Evolutionary conservation across 2,329 filamentous ascomycete genomes (phyloP), one percentile per base, ranked within the genome.

Genomic region (Fusarium pilosicola): DNA sequence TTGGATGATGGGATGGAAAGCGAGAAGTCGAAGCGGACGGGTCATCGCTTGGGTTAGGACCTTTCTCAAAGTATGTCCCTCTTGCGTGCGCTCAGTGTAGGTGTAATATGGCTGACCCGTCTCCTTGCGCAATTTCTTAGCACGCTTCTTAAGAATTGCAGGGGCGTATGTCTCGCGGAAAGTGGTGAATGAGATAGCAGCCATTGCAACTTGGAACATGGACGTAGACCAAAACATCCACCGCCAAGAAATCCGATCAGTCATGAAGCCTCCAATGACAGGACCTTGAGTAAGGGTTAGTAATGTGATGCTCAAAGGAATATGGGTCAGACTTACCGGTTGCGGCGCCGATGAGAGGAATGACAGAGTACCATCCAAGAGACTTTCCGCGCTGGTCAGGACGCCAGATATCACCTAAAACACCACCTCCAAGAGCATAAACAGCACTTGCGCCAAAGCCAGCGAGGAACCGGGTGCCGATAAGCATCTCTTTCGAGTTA

Each of bases 1-100:
- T 74, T 90, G 88, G 32, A 92, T 85, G 65, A 91, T 90, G 17
- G 89, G 88, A 60, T 92, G 89, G 2, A 88, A 89, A 12, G 76
- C 73, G 1, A 92, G 81, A 8, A 92, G 83, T 4, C 85, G 84
- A 61, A 91, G 84, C 0, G 90, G 90, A 0, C 90, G 85, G 13
- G 86, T 80, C 45, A 91, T 74, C 6, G 87, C 84, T 11, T 73
- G 74, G 2, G 48, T 58, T 5, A 85, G 52, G 9, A 79, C 36
- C 1, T 22, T 82, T 4, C 6, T 46, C 66, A 12, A 83, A 71
- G 7, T 75, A 77, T 20, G 24, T 3, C 79, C 78, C 15, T 68
- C 42, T 41, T 85, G 78, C 1, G 81, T 78, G 4, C 77, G 79
- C 59, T 88, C 85, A 61, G 77, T 81, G 9, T 81, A 42, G 2